Base-by-base conservation (phyloP, 2,329 filamentous ascomycete genomes). In the Sporothrix sp. region DNA sequence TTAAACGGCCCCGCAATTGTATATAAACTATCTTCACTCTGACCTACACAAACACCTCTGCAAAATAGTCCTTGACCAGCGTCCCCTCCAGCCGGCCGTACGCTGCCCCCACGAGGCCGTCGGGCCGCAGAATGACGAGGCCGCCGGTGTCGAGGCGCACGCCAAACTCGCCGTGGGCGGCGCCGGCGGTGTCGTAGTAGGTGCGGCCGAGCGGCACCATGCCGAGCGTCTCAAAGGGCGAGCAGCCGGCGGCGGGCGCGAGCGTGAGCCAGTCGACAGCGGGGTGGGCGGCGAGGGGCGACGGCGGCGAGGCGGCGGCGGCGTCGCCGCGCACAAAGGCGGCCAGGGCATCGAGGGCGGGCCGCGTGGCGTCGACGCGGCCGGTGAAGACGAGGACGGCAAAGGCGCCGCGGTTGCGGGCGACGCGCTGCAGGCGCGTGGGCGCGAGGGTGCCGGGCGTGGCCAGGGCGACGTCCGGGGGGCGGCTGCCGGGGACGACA, bases 161-260 rank as follows among this genome's bases (percentile, higher is more conserved):
- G 25, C 63, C 63, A 48, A 62, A 58, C 48, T 56, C 53, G 16
- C 52, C 42, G 52, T 65, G 59, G 3, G 59, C 59, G 3, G 37
- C n/a, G 9, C 45, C 49, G 7, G 43, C 49, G 1, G 47, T 71
- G 9, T 79, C 66, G 55, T 79, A 82, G 45, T 79, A 68, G 0
- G 73, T 72, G 65, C 72, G 76, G 1, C 70, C 67, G 49, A 74
- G 72, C 1, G 70, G 65, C 44, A 70, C 64, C 16, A 77, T 10
- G 13, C 46, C 40, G 56, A 76, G 32, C 71, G 62, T 52, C 73
- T 70, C 43, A 62, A 63, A 57, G 70, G 68, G 58, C 71, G 76
- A 54, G 71, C 65, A 3, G 62, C 59, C n/a, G 58, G 60, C 43
- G 69, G 70, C 4, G 63, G 55, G 48, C 66, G 68, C 74, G 16